A percentile compares a stretch with the other conserved stretches of the same genome.
Conservation (phyloP, 2,329 filamentous ascomycete species). For the Chaetomiaceae sp. region DNA sequence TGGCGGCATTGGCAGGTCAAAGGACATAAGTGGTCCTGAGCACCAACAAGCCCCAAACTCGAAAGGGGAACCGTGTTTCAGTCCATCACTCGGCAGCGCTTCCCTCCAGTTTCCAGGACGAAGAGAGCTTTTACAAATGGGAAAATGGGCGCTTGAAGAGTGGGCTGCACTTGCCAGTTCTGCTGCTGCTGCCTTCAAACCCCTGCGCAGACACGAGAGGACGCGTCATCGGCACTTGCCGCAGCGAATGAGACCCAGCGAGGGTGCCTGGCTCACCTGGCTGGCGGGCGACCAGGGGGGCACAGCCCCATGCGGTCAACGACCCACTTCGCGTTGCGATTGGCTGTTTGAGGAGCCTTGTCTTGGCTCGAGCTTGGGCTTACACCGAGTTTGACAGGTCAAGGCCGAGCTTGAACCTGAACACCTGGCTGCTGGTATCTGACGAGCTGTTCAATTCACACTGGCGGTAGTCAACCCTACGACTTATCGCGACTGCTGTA, state of each 20-base stretch:
- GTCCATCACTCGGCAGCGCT: neutral
- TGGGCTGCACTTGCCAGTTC: neutral
- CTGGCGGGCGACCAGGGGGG: slow-evolving; percentile 6
- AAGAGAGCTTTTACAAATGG: neutral
- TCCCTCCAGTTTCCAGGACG: neutral
- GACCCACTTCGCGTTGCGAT: neutral
- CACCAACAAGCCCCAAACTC: too few relatives aligned
- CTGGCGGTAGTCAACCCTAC: too few relatives aligned
- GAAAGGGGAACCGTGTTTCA: neutral
- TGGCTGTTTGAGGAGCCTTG: too few relatives aligned
- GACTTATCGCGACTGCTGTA: too few relatives aligned
- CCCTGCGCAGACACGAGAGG: neutral
- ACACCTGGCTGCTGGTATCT: too few relatives aligned
- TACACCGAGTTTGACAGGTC: too few relatives aligned
- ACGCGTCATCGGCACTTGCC: slow-evolving; percentile 25
- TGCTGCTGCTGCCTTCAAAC: neutral
- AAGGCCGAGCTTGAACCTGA: too few relatives aligned
- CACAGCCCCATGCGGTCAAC: slow-evolving; percentile 7
- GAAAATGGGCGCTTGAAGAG: neutral
- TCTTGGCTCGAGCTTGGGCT: too few relatives aligned
- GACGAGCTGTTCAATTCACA: too few relatives aligned
- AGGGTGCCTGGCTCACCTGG: neutral
- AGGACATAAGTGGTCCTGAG: too few relatives aligned
- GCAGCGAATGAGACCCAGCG: slow-evolving; percentile 8
- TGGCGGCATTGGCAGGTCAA: too few relatives aligned